Evolutionary conservation across 78 protist genomes (phyloP), one percentile per base, ranked within the genome.

Genomic region (Ministeria vibrans): DNA sequence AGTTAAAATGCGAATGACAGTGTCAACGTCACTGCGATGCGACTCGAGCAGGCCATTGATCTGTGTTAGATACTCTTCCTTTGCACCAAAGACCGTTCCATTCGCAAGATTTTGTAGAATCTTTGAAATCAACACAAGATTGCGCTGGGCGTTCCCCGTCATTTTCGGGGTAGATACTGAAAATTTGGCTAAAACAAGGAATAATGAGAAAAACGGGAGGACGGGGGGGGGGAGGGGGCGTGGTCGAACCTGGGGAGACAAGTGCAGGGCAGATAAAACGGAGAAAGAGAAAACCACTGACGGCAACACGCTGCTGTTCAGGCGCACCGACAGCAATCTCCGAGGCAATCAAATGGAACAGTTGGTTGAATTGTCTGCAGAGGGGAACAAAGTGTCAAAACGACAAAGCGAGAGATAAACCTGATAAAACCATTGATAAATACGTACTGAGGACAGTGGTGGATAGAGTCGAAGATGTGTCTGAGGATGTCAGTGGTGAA

Each of bases 181-280:
- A n/a, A n/a, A n/a, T n/a, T n/a, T n/a, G n/a, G n/a, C n/a, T n/a
- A n/a, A n/a, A n/a, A n/a, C n/a, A n/a, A n/a, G n/a, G n/a, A n/a
- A n/a, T n/a, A n/a, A n/a, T n/a, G n/a, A n/a, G n/a, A n/a, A n/a
- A n/a, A n/a, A n/a, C n/a, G n/a, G n/a, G n/a, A n/a, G n/a, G n/a
- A n/a, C n/a, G n/a, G n/a, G n/a, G n/a, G n/a, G n/a, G n/a, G n/a
- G n/a, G n/a, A n/a, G n/a, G n/a, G n/a, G n/a, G n/a, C n/a, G n/a
- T n/a, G n/a, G n/a, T 23, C 68, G 6, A 7, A 63, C 71, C 71
- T 3, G 71, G 71, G 20, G 71, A 63, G 6, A 63, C 71, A 2
- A 63, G 25, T 20, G 71, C 71, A 2, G 71, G 71, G 71, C 71
- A 63, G 41, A 63, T 34, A 41, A 32, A 63, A 20, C 71, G 71